Evolutionary conservation across 31 red algal species (phyloP).

Genomic region (Porphyra umbilicalis): DNA sequence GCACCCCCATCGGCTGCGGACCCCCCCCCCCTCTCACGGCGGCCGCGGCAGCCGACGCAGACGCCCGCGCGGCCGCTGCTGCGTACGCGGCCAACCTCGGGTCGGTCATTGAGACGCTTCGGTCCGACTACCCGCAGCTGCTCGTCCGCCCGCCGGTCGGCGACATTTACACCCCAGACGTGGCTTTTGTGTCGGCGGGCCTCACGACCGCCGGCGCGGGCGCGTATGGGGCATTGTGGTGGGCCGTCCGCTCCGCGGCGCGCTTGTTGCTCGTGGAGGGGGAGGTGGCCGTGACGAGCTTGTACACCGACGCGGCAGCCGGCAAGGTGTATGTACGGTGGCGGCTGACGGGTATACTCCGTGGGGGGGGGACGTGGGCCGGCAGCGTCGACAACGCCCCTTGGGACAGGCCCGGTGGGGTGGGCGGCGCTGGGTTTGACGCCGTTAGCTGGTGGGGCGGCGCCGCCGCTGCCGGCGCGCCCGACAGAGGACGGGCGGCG

Average conservation of each 20-base stretch:
- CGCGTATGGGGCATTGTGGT: slow-evolving; percentile 62
- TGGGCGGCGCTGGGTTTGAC: too few relatives aligned
- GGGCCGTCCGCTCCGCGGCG: slow-evolving; percentile 60
- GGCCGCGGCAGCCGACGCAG: slow-evolving; percentile 3
- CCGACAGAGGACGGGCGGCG: neutral
- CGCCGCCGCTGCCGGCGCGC: neutral
- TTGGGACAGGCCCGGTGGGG: neutral
- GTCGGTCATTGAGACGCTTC: slow-evolving; percentile 67
- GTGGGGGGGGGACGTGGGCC: slow-evolving; percentile 13
- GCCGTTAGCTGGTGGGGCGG: too few relatives aligned
- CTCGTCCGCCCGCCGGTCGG: slow-evolving; percentile 50
- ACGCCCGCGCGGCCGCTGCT: slow-evolving; percentile 14
- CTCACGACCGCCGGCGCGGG: slow-evolving; percentile 18
- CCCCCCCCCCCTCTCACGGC: neutral
- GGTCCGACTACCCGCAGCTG: slow-evolving; percentile 69
- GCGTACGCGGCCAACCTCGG: slow-evolving; percentile 87
- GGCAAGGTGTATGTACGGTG: slow-evolving; percentile 67
- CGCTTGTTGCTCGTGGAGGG: slow-evolving; percentile 34
- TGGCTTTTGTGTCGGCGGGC: slow-evolving; percentile 15
- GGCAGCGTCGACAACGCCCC: neutral
- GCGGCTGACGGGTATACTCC: slow-evolving; percentile 45
- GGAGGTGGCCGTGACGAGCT: slow-evolving; percentile 42
- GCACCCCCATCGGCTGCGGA: too few relatives aligned
- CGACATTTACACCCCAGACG: slow-evolving; percentile 36
- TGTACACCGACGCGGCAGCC: slow-evolving; percentile 59